phyloP scores from a whole-genome alignment of 192 early-diverging fungal species.

The Backusella liffmaniae region DNA sequence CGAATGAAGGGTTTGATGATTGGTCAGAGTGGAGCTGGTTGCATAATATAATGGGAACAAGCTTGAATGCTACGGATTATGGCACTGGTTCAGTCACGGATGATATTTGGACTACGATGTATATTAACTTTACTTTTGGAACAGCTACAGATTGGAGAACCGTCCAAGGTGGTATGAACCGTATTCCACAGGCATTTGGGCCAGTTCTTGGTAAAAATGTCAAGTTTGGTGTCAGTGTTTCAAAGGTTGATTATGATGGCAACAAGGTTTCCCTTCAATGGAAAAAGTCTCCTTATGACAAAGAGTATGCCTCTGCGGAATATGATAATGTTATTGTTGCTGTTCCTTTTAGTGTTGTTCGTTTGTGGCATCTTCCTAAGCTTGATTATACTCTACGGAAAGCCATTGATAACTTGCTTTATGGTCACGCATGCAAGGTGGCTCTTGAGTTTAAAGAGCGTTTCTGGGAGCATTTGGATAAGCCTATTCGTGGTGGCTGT shows the following conservation, averaged over 20 bases:
- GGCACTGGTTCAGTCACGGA: conserved; percentile 3
- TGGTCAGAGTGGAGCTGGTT: conserved; percentile 21
- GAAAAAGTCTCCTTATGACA: conserved; percentile 11
- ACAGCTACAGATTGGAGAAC: conserved; percentile 17
- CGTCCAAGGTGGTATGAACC: conserved; percentile 30
- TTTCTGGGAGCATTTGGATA: conserved; percentile 32
- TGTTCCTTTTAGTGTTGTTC: conserved; percentile 26
- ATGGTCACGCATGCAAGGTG: conserved; percentile 20
- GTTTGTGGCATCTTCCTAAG: conserved; percentile 33
- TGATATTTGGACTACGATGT: conserved; percentile 6
- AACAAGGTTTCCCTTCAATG: conserved; percentile 26
- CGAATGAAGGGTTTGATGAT: conserved; percentile 21
- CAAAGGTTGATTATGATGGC: conserved; percentile 15
- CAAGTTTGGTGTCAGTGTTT: conserved; percentile 19
- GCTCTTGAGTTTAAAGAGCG: conserved; percentile 26
- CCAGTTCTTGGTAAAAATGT: conserved; percentile 20
- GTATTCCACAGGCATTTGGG: conserved; percentile 30
- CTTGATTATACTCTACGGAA: conserved; percentile 6
- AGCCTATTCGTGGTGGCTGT: conserved; percentile 29
- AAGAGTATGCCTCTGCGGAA: neutral
- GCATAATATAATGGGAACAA: conserved; percentile 19
- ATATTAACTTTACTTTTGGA: conserved; percentile 11
- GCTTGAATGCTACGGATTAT: conserved; percentile 14
- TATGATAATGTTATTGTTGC: conserved; percentile 37
- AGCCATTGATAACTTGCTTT: conserved; percentile 20